Conservation (phyloP, 805 yeast genomes). For the Deakozyma indianensis region DNA sequence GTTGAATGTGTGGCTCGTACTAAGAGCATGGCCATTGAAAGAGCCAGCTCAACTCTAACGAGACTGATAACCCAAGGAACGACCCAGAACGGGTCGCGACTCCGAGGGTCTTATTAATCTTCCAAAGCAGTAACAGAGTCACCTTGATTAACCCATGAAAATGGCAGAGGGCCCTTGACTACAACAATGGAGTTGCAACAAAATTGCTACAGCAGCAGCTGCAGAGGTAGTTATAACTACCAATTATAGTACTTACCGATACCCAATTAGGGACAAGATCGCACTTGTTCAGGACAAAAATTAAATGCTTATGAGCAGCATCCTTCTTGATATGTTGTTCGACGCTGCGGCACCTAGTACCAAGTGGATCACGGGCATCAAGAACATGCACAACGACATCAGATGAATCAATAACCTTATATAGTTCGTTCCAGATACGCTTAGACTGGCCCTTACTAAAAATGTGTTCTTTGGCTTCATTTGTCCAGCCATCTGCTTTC, state of each 20-base stretch:
- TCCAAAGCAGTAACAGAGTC: constrained; percentile 98
- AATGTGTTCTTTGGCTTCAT: constrained; percentile 88
- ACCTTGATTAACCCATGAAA: constrained; percentile 29
- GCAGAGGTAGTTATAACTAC: background rate
- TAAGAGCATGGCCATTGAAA: constrained; percentile 43
- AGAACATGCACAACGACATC: constrained; percentile 93
- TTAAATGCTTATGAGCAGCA: constrained; percentile 92
- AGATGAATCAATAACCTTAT: constrained; percentile 93
- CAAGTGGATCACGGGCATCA: constrained; percentile 95
- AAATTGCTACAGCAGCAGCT: background rate
- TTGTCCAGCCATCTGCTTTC: constrained; percentile 77
- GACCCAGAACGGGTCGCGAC: constrained; percentile 37
- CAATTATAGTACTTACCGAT: constrained; percentile 60
- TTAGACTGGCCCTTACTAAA: constrained; percentile 96
- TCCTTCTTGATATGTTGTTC: constrained; percentile 88
- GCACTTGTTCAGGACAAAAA: constrained; percentile 90
- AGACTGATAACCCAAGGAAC: constrained; percentile 30
- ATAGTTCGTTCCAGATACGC: constrained; percentile 96
- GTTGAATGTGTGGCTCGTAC: constrained; percentile 65
- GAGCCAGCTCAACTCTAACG: constrained; percentile 71
- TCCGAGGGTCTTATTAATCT: constrained; percentile 53
- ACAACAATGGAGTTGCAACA: constrained; percentile 48
- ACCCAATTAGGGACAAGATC: constrained; percentile 99
- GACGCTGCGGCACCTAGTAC: constrained; percentile 87
- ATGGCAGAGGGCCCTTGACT: constrained; percentile 24